These are phyloP conservation scores for Russula sp. DNA, from an alignment of 768 basidiomycete species.

Conservation along the genomic window DNA sequence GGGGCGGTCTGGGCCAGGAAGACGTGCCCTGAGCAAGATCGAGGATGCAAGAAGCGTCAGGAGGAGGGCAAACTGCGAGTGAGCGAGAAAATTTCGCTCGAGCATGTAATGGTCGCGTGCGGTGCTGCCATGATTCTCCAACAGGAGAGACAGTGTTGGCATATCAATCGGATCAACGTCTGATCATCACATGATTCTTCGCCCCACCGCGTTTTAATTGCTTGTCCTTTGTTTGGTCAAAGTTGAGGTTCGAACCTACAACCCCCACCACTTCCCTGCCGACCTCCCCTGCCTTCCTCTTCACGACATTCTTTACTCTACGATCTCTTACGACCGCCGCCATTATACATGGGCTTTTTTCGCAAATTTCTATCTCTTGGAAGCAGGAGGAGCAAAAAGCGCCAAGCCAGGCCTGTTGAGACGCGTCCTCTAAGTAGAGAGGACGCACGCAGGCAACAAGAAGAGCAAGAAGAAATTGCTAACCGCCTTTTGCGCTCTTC, in stretches of 20 bases:
- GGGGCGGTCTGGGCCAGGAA: constrained; percentile 30
- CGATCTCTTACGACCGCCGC: constrained; percentile 12
- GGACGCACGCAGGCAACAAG: constrained; percentile 26
- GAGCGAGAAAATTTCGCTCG: constrained; percentile 65
- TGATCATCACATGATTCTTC: constrained; percentile 4
- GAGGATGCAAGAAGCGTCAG: constrained; percentile 58
- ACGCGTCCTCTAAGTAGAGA: constrained; percentile 4
- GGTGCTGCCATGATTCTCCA: constrained; percentile 31
- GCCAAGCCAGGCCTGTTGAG: constrained; percentile 9
- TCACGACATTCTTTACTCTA: background rate
- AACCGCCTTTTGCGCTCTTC: constrained; percentile 60
- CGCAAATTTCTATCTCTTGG: constrained; percentile 64
- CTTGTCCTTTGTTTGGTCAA: constrained; percentile 14
- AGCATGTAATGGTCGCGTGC: constrained; percentile 78
- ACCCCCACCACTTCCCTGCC: background rate
- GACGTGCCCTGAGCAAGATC: constrained; percentile 51
- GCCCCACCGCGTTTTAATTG: background rate
- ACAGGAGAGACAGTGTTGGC: constrained; percentile 13
- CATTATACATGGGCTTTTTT: constrained; percentile 52
- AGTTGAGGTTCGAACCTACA: background rate
- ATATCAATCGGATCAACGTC: too few relatives aligned
- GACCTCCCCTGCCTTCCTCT: background rate
- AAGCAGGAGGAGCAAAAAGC: constrained; percentile 51
- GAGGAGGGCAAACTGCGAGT: constrained; percentile 58
- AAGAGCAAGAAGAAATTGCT: constrained; percentile 47